Base-by-base conservation (phyloP, 2,329 filamentous ascomycete species). In the Knoxdaviesia proteae region DNA sequence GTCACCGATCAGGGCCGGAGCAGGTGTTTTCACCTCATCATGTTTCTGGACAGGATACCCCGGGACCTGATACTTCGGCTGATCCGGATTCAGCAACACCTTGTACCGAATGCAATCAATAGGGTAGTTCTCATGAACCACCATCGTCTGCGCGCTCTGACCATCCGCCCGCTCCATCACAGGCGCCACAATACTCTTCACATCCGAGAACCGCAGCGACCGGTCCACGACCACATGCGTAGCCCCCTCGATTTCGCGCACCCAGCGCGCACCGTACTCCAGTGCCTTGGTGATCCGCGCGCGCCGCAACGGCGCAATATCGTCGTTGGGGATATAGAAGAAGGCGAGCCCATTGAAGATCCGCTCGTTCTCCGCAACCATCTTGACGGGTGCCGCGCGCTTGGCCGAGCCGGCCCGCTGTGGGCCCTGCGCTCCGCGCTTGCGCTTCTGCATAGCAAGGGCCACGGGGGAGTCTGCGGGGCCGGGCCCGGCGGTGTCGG, bases 141-240 rank as follows among this genome's bases (percentile, higher is more conserved):
- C 50, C 2, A 65, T 52, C 5, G 60, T 54, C 38, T 61, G 50
- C 2, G 47, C 44, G 1, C 47, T 42, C 41, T 39, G 46, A 6
- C 9, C 51, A n/a, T 47, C 47, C 20, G 20, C 20, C 20, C 20
- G 20, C 20, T 20, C 20, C 20, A 20, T 20, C 20, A 20, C 20
- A 20, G 20, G 20, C 20, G 20, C 20, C 32, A 52, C 50, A 32
- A 71, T 65, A 7, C 59, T 62, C 43, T 77, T 55, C 6, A 93
- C 62, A 44, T 86, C 71, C 4, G 65, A 58, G 52, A 76, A 87
- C 1, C 61, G 61, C 41, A 90, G 59, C 1, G 59, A 59, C 48
- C 74, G 78, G 53, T 94, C 87, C 2, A 84, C 77, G 45, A 96
- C 68, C 40, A 93, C 62, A 58, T 94, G 84, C 1, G 80, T 92